Percentiles rank a stretch among this genome's conserved stretches.
These are phyloP conservation scores for Cryptosporidium sp. DNA, from an alignment of 169 alveolate genomes.

Conservation along the genomic window DNA sequence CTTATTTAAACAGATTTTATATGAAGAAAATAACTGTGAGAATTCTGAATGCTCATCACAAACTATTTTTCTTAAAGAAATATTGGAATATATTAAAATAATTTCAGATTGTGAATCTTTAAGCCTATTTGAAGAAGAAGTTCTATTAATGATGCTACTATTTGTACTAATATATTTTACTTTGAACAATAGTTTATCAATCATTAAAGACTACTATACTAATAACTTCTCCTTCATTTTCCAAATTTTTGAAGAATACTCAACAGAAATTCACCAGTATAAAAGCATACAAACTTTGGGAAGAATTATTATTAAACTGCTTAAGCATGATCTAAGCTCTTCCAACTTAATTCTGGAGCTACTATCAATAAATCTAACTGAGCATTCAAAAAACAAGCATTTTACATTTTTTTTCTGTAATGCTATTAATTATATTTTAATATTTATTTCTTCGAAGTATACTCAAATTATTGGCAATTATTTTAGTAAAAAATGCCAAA, in stretches of 20 bases:
- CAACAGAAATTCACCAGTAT: background rate
- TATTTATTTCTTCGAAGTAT: constrained; percentile 30
- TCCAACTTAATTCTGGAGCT: background rate
- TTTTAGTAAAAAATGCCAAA: background rate
- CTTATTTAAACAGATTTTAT: background rate
- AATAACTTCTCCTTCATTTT: background rate
- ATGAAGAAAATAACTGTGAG: background rate
- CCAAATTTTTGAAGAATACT: background rate
- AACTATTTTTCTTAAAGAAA: background rate
- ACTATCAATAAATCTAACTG: background rate
- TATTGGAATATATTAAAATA: background rate
- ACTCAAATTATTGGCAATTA: constrained; percentile 16
- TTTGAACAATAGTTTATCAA: background rate
- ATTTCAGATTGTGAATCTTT: background rate
- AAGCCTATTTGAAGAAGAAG: background rate
- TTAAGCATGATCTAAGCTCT: background rate
- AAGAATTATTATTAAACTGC: background rate
- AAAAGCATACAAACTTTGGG: background rate
- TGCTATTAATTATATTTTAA: background rate
- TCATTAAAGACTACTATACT: background rate
- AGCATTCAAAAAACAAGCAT: background rate
- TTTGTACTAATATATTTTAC: constrained; percentile 2
- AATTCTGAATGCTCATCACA: background rate
- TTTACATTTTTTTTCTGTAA: constrained; percentile 12
- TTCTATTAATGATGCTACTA: background rate